These are phyloP conservation scores for Hevea brasiliensis DNA, from an alignment of 345 rosid genomes.

Conservation along the genomic window DNA sequence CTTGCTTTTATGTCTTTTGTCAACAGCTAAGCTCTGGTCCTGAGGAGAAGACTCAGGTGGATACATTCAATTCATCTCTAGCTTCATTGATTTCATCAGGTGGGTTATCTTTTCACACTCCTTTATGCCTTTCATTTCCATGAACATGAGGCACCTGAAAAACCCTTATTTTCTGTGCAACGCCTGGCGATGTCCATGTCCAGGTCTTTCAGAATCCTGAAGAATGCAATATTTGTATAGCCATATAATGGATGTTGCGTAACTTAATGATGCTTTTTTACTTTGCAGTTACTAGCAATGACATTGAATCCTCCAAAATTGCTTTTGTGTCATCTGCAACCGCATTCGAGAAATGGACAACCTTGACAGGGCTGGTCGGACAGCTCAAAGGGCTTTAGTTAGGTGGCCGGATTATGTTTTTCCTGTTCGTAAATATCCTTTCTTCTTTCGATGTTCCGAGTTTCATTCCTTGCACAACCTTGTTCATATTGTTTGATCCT, in stretches of 20 bases:
- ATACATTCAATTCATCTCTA: conserved; percentile 69
- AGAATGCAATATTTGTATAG: too few relatives aligned
- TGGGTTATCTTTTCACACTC: conserved; percentile 13
- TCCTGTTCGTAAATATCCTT: too few relatives aligned
- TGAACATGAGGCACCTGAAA: too few relatives aligned
- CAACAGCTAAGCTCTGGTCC: conserved; percentile 66
- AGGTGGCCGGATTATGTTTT: neutral
- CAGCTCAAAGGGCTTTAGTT: conserved; percentile 69
- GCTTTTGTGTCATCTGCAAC: conserved; percentile 77
- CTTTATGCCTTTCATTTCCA: too few relatives aligned
- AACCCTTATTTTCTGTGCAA: too few relatives aligned
- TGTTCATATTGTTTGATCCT: neutral
- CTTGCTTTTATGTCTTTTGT: conserved; percentile 12
- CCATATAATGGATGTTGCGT: too few relatives aligned
- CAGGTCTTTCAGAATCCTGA: too few relatives aligned
- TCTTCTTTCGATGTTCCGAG: too few relatives aligned
- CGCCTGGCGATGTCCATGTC: too few relatives aligned
- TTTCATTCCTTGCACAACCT: too few relatives aligned
- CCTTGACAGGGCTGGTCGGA: conserved; percentile 61
- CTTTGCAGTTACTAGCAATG: conserved; percentile 61
- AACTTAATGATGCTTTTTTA: conserved; percentile 2
- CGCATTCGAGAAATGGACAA: conserved; percentile 82
- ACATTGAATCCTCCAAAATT: conserved; percentile 69
- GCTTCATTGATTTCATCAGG: conserved; percentile 85
- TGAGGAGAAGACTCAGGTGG: conserved; percentile 69